Conservation (phyloP, 768 basidiomycete species). For the Auriscalpium vulgare region DNA sequence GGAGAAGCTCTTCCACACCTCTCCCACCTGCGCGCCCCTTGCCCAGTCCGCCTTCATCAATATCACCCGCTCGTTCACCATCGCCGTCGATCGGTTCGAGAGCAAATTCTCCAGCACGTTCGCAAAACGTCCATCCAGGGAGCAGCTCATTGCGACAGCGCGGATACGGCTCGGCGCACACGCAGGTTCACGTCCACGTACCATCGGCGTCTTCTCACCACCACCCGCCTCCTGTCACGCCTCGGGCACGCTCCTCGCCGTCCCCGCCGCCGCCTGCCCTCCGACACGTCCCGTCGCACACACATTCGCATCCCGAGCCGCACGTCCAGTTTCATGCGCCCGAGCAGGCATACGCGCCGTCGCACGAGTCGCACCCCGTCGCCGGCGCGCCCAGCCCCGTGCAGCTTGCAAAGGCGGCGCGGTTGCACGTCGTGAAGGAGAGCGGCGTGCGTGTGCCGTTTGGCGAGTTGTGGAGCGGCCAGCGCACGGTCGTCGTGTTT, state of each 20-base stretch:
- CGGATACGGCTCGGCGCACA: background rate
- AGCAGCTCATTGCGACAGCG: constrained; percentile 1
- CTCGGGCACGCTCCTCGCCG: no score
- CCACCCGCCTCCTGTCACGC: background rate
- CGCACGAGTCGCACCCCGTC: no score
- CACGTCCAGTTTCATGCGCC: no score
- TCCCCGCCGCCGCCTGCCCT: no score
- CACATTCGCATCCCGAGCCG: no score
- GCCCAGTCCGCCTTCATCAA: constrained; percentile 3
- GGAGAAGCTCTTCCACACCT: constrained; percentile 8
- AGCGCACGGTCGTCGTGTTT: constrained; percentile 70
- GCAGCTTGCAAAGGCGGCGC: constrained; percentile 54
- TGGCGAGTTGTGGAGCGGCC: constrained; percentile 52
- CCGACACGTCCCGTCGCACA: no score
- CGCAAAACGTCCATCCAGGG: constrained; percentile 1
- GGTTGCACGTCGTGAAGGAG: constrained; percentile 57
- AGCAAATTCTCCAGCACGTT: background rate
- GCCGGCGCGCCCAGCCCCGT: constrained; percentile 8
- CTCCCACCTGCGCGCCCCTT: constrained; percentile 10
- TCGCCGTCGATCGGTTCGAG: no score
- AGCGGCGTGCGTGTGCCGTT: constrained; percentile 61
- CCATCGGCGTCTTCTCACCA: background rate
- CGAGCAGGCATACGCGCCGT: no score
- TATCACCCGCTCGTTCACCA: background rate
- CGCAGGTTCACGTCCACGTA: background rate